Evolutionary conservation across 2,329 filamentous ascomycete species (phyloP).

Genomic region (Acephala macrosclerotiorum): DNA sequence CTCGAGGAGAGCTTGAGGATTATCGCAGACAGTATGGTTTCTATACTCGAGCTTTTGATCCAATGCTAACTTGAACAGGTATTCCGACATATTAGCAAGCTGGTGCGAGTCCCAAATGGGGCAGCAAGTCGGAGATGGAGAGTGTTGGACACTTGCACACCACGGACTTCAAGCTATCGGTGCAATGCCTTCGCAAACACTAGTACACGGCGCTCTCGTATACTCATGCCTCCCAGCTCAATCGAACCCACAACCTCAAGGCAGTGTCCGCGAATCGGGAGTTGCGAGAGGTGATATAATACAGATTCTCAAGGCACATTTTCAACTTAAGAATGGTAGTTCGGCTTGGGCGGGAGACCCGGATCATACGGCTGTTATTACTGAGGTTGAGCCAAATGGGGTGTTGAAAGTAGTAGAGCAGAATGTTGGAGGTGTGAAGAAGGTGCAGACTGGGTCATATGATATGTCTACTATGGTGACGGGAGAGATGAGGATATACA

Average conservation of each 20-base stretch:
- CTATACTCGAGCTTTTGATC: background rate
- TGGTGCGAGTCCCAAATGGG: constrained; percentile 44
- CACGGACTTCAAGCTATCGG: constrained; percentile 42
- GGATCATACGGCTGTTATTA: constrained; percentile 46
- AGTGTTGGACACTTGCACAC: constrained; percentile 49
- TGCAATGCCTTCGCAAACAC: constrained; percentile 41
- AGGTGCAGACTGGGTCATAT: constrained; percentile 41
- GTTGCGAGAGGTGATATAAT: constrained; percentile 47
- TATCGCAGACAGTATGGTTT: constrained; percentile 28
- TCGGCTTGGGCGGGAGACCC: constrained; percentile 42
- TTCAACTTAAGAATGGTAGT: constrained; percentile 38
- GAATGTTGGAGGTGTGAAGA: constrained; percentile 44
- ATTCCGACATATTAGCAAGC: constrained; percentile 42
- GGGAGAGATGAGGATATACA: constrained; percentile 44
- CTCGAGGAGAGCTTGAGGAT: constrained; percentile 32
- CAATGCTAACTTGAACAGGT: constrained; percentile 31
- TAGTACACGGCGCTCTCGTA: constrained; percentile 45
- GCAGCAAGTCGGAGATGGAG: constrained; percentile 46
- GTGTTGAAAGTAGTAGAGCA: constrained; percentile 44
- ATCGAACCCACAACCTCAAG: constrained; percentile 31
- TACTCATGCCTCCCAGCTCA: constrained; percentile 39
- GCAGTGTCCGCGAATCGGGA: constrained; percentile 38
- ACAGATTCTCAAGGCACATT: constrained; percentile 43
- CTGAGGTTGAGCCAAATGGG: constrained; percentile 38
- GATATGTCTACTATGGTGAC: constrained; percentile 41